phyloP scores from a whole-genome alignment of 2,329 filamentous ascomycete species.

The Chaetomium sp. region DNA sequence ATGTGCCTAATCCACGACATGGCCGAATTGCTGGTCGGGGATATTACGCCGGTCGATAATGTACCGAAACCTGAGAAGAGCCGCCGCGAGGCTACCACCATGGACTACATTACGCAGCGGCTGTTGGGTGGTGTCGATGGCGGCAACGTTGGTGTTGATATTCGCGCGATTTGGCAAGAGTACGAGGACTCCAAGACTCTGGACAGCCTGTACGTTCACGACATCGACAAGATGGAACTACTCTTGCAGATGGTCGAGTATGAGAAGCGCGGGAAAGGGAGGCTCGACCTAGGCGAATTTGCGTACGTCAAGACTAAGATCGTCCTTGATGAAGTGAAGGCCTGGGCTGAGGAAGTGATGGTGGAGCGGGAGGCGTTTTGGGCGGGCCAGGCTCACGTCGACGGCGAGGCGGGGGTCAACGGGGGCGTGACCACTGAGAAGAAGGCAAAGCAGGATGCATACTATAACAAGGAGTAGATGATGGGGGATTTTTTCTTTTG shows the following conservation, averaged over 20 bases:
- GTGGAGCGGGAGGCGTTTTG: constrained; percentile 70
- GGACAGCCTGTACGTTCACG: constrained; percentile 87
- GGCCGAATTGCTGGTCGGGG: constrained; percentile 89
- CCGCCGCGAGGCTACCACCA: constrained; percentile 77
- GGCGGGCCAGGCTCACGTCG: constrained; percentile 44
- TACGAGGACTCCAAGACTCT: constrained; percentile 83
- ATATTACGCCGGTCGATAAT: constrained; percentile 90
- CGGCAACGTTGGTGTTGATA: constrained; percentile 57
- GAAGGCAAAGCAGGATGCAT: constrained; percentile 41
- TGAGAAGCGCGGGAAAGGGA: constrained; percentile 62
- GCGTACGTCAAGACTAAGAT: constrained; percentile 69
- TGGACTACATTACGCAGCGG: constrained; percentile 77
- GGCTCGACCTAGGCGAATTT: constrained; percentile 79
- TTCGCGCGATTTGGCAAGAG: constrained; percentile 83
- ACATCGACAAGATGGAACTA: constrained; percentile 95
- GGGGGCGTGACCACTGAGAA: constrained; percentile 35
- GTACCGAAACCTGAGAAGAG: constrained; percentile 84
- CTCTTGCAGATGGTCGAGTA: constrained; percentile 96
- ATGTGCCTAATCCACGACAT: constrained; percentile 98
- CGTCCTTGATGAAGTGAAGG: constrained; percentile 67
- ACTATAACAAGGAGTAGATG: constrained; percentile 34
- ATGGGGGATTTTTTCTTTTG: neutral
- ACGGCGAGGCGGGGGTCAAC: constrained; percentile 38
- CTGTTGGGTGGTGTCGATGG: constrained; percentile 70
- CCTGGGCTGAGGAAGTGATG: constrained; percentile 72